A percentile compares a stretch with the other conserved stretches of the same genome.
Conservation (phyloP, 108 stramenopile genomes). For the Cylindrotheca closterium region DNA sequence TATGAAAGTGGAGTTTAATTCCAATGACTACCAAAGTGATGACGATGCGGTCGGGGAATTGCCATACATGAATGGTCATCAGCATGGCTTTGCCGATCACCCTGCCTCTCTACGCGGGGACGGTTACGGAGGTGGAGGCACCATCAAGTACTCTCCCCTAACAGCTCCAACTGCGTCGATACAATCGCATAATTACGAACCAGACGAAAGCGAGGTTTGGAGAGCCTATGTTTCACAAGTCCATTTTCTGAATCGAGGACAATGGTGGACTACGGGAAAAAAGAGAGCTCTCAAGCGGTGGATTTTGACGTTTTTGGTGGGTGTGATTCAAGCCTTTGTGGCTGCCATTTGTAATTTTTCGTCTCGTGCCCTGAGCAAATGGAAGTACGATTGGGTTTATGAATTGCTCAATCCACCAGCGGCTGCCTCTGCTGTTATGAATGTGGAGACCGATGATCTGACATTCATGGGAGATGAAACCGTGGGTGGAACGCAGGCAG, state of each 20-base stretch:
- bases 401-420: slow-evolving; percentile 45
- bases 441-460: slow-evolving; percentile 31
- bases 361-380: slow-evolving; percentile 37
- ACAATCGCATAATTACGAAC: slow-evolving; percentile 88
- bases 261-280: slow-evolving; percentile 92
- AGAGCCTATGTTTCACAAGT: slow-evolving; percentile 79
- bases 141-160: slow-evolving; percentile 12
- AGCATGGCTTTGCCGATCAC: not conserved
- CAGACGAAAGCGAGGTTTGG: slow-evolving; percentile 89
- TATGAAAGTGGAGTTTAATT: slow-evolving; percentile 36
- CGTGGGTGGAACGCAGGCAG: slow-evolving; percentile 18
- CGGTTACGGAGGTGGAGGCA: slow-evolving; percentile 58
- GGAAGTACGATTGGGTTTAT: slow-evolving; percentile 77
- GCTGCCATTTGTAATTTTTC: slow-evolving; percentile 67
- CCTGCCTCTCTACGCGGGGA: slow-evolving; percentile 41
- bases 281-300: slow-evolving; percentile 76
- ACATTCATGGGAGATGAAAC: slow-evolving; percentile 42
- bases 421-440: slow-evolving; percentile 11
- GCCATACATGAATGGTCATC: slow-evolving; percentile 3
- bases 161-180: slow-evolving; percentile 12
- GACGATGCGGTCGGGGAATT: slow-evolving; percentile 20
- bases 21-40: slow-evolving; percentile 4
- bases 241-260: slow-evolving; percentile 82
- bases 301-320: slow-evolving; percentile 79
- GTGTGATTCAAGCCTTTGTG: slow-evolving; percentile 75